Evolutionary conservation across 331 rosid genomes (phyloP), one percentile per base, ranked within the genome.

Genomic region (Saraca asoca): DNA sequence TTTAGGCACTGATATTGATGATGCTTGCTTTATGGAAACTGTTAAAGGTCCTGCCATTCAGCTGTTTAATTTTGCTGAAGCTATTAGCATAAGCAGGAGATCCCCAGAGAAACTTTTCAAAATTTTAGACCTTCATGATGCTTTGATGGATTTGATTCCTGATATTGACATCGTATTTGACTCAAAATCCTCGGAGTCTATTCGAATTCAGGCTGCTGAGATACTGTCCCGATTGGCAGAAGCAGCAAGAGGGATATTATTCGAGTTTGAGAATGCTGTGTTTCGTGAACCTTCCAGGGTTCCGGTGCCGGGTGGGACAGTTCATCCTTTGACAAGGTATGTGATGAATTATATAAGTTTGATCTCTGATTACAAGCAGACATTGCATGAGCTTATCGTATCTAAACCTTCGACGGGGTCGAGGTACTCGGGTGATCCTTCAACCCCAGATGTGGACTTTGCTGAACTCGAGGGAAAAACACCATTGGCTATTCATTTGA

Each of bases 261-360:
- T 97, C 2, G 99, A 94, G 71, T 94, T 94, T 39, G 99, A 94
- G 69, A 90, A 86, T 69, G 97, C 99, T 5, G 96, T 94, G 64
- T 84, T 90, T 17, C 84, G 84, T 3, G 99, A 94, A 41, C 95
- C 99, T 29, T 94, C 96, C 16, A 79, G 52, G 92, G 90, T 86
- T 15, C 85, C 95, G 14, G 99, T 93, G 14, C 95, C 96, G 0
- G 97, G 97, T 29, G 99, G 99, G 6, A 94, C 99, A 0, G 81
- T 94, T 80, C 99, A 94, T 57, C 99, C 99, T 11, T 48, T 94
- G 85, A 94, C 99, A 20, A 86, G 97, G 77, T 94, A 94, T 70
- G 99, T 94, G 9, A 94, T 94, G 99, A 94, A 94, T 69, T 94
- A 94, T 46, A 87, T 94, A 55, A 87, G 89, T 64, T 79, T 94